Evolutionary conservation across 2,329 filamentous ascomycete species (phyloP), one percentile per base, ranked within the genome.

Genomic region (Fusarium continuum): DNA sequence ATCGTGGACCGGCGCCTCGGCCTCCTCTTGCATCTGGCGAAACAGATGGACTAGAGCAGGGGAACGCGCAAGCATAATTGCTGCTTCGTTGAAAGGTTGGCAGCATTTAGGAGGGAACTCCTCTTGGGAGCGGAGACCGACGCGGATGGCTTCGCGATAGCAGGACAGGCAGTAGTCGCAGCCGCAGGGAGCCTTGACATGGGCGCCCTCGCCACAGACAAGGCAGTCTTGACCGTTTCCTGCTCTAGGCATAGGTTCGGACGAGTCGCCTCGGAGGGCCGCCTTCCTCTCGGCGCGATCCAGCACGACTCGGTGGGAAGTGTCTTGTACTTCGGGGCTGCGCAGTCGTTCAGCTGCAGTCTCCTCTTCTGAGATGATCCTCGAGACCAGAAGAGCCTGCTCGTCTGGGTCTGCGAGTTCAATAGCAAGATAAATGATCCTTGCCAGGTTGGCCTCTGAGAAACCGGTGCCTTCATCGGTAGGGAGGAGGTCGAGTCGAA

Each of bases 51-150:
- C 38, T 3, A 72, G 52, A 3, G 47, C 55, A 4, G 70, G 68
- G 1, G 58, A 60, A 1, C 45, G 26, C 0, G 55, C 60, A 9
- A 47, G 55, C 0, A 40, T 40, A 9, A 72, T 19, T 1, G 49
- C 61, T 3, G 5, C 47, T 20, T 70, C 70, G 9, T 17, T 8
- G 4, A 72, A 57, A 8, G 40, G 53, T 8, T 23, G 14, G 26
- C 69, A 72, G 34, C 70, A 72, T 8, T 53, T 62, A 0, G 70
- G 69, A 4, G 70, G 70, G 11, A 72, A 72, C 6, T 59, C 59
- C 2, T 53, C 34, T 10, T 61, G 54, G 7, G 56, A 65, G 2
- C 50, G 48, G 5, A 72, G 61, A 2, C 70, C 70, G 2, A 40
- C 20, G 5, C 67, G 63, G 4, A 72, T 55, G 2, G 47, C 40